These are phyloP conservation scores for Tricharina praecox DNA, from an alignment of 495 filamentous ascomycete species.

Conservation along the genomic window DNA sequence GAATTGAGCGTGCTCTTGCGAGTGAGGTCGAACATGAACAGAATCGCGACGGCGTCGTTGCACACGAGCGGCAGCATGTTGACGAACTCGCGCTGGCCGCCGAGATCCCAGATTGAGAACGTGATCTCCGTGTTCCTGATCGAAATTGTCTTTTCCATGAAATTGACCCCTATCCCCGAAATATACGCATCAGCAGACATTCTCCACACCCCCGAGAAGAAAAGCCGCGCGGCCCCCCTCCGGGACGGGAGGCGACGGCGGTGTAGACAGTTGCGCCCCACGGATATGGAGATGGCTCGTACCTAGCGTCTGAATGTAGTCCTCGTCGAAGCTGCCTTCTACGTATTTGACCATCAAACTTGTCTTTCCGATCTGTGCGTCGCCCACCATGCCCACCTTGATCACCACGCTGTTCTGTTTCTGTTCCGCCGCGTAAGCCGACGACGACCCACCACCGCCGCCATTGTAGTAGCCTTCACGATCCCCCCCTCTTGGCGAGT, in stretches of 20 bases:
- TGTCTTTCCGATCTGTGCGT: conserved; percentile 97
- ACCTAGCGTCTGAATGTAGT: conserved; percentile 97
- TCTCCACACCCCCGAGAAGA: no score
- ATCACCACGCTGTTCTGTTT: conserved; percentile 82
- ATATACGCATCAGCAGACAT: no score
- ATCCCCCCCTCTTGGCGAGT: not conserved
- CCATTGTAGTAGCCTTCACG: not conserved
- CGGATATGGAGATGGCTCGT: conserved; percentile 19
- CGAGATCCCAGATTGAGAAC: conserved; percentile 97
- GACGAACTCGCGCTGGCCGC: conserved; percentile 94
- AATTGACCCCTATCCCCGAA: conserved; percentile 70
- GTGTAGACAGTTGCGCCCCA: no score
- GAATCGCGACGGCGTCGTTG: conserved; percentile 93
- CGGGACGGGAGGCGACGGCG: no score
- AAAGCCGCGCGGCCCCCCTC: no score
- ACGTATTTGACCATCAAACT: conserved; percentile 99
- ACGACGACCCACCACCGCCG: not conserved
- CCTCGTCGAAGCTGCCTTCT: conserved; percentile 97
- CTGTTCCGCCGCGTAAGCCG: not conserved
- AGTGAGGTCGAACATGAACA: conserved; percentile 99
- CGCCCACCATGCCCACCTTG: conserved; percentile 98
- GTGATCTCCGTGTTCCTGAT: conserved; percentile 99
- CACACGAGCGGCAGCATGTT: conserved; percentile 98
- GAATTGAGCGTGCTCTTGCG: conserved; percentile 95
- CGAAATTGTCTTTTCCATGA: conserved; percentile 99